These are phyloP conservation scores for Thalassiosira sp. DNA, from an alignment of 352 stramenopile genomes.

Conservation along the genomic window DNA sequence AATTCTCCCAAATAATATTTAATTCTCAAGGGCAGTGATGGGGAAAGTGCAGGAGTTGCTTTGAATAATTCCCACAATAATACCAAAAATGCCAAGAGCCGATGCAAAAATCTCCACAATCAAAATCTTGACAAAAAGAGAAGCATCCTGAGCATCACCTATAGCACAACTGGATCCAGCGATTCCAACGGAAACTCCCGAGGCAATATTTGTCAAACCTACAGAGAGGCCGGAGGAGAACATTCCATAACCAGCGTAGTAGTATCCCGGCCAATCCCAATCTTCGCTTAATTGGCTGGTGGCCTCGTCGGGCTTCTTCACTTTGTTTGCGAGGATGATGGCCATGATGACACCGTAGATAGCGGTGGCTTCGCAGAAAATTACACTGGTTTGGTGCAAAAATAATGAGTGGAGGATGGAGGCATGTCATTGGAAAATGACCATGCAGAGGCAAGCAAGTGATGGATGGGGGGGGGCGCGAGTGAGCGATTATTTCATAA, in stretches of 20 bases:
- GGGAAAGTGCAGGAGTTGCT: conserved; percentile 89
- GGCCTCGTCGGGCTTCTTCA: conserved; percentile 79
- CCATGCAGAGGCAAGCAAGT: neutral
- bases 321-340: conserved; percentile 98
- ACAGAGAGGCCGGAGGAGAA: conserved; percentile 97
- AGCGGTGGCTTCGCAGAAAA: conserved; percentile 99
- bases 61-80: conserved; percentile 98
- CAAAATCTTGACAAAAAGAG: conserved; percentile 99
- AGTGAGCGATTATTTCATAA: conserved; percentile 41
- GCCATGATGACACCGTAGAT: conserved; percentile 99
- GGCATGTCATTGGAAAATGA: conserved; percentile 8
- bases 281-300: conserved; percentile 63
- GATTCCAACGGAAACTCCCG: conserved; percentile 95
- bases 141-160: conserved; percentile 96
- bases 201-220: conserved; percentile 97
- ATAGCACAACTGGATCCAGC: conserved; percentile 96
- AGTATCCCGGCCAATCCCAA: conserved; percentile 82
- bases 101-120: conserved; percentile 99
- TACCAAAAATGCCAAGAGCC: conserved; percentile 97
- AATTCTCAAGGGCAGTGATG: conserved; percentile 53
- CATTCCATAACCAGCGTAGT: conserved; percentile 97
- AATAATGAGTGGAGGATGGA: neutral
- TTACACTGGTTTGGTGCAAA: conserved; percentile 85
- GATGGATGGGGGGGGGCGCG: neutral
- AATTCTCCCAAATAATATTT: neutral